phyloP scores from a whole-genome alignment of 352 stramenopile genomes.

The Globisporangium orthogonon region DNA sequence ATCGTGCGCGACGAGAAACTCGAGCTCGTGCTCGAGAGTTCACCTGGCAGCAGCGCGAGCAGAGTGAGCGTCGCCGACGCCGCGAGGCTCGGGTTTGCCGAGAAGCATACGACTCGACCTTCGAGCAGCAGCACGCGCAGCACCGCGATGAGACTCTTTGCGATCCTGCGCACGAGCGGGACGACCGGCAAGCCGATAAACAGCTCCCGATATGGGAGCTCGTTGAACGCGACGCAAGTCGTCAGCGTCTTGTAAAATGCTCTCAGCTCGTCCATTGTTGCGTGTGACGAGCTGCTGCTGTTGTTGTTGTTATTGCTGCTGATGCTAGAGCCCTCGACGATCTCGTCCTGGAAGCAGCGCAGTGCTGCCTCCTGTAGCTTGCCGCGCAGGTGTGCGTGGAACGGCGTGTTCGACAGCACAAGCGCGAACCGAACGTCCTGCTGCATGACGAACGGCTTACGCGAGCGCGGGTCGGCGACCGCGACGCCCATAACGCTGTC shows the following conservation, averaged over 20 bases:
- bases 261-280: slow-evolving; percentile 13
- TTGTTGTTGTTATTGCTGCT: neutral
- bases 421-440: slow-evolving; percentile 46
- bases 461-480: slow-evolving; percentile 30
- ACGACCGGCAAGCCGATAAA: slow-evolving; percentile 39
- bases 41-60: slow-evolving; percentile 42
- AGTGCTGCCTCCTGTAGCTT: slow-evolving; percentile 23
- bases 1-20: slow-evolving; percentile 32
- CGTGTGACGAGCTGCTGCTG: neutral
- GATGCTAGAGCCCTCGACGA: neutral
- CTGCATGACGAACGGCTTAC: slow-evolving; percentile 30
- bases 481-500: slow-evolving; percentile 37
- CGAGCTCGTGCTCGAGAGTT: slow-evolving; percentile 24
- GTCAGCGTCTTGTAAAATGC: slow-evolving; percentile 23
- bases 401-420: slow-evolving; percentile 37
- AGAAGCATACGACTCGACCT: slow-evolving; percentile 76
- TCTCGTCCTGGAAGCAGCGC: slow-evolving; percentile 26
- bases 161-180: slow-evolving; percentile 36
- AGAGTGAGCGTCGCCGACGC: slow-evolving; percentile 46
- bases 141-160: slow-evolving; percentile 55
- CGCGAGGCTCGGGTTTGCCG: slow-evolving; percentile 38
- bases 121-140: slow-evolving; percentile 68
- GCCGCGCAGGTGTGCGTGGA: slow-evolving; percentile 32
- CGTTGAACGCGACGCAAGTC: slow-evolving; percentile 17
- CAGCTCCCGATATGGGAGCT: slow-evolving; percentile 36